These are phyloP conservation scores for Scheffersomyces titani DNA, from an alignment of 1,139 yeast genomes.

Conservation along the genomic window DNA sequence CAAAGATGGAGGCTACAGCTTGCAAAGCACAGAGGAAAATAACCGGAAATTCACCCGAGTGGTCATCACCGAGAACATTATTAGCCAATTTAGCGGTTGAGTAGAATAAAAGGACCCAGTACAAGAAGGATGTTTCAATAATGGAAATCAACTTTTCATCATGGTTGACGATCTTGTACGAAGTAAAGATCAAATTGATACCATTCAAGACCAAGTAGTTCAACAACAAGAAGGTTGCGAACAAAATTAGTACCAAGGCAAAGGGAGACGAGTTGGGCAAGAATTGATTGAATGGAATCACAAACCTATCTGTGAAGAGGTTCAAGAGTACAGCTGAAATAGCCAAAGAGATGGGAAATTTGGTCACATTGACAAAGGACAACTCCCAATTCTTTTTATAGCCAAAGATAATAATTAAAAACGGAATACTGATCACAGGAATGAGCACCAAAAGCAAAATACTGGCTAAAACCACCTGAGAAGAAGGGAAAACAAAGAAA, in stretches of 20 bases:
- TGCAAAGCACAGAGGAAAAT: conserved; percentile 54
- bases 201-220: conserved; percentile 60
- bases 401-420: conserved; percentile 48
- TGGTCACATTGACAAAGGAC: conserved; percentile 36
- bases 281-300: conserved; percentile 47
- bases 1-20: conserved; percentile 55
- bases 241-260: conserved; percentile 34
- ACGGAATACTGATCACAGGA: conserved; percentile 54
- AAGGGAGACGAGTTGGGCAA: conserved; percentile 58
- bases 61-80: conserved; percentile 42
- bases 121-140: conserved; percentile 54
- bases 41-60: conserved; percentile 62
- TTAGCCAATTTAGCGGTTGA: conserved; percentile 48
- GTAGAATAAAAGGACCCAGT: conserved; percentile 57
- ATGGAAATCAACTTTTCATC: conserved; percentile 72
- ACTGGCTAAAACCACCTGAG: conserved; percentile 48
- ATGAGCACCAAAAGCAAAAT: conserved; percentile 50
- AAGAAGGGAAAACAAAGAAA: conserved; percentile 57
- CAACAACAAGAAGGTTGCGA: conserved; percentile 51
- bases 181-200: conserved; percentile 41
- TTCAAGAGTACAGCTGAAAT: conserved; percentile 42
- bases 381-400: conserved; percentile 53
- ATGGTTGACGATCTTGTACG: conserved; percentile 55
- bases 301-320: conserved; percentile 34
- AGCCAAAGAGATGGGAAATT: conserved; percentile 58